Evolutionary conservation across 2,329 filamentous ascomycete species (phyloP), one percentile per base, ranked within the genome.

Genomic region (Claviceps spartinae): DNA sequence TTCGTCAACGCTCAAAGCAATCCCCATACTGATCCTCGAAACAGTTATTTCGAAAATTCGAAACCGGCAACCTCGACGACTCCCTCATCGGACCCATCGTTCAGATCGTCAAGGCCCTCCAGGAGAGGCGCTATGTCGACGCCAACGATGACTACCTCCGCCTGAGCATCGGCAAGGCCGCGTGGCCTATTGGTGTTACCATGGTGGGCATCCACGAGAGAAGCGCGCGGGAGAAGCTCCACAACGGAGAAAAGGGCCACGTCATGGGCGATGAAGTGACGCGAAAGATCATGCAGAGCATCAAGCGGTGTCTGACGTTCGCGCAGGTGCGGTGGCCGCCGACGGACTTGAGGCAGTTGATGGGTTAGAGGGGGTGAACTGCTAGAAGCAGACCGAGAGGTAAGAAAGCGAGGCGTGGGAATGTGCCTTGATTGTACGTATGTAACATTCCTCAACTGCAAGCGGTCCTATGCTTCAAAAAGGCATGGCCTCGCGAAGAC

Each of bases 171-270:
- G 89, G 89, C 57, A 95, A 95, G 72, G 90, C 89, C 59, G 93
- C 93, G 16, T 98, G 93, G 93, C 93, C 93, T 24, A 98, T 98
- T 63, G 93, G 93, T 69, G 93, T 98, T 41, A 98, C 93, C 67
- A 98, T 97, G 93, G 93, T 98, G 63, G 93, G 93, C 75, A 98
- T 98, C 61, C 93, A 98, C 78, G 93, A 97, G 74, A 82, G 93
- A 63, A 93, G 86, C 59, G 91, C 93, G 20, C 81, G 93, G 56
- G 93, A 98, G 71, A 98, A 98, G 71, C 72, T 98, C 54, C 90
- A 97, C 65, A 82, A 93, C 66, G 85, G 83, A 54, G 82, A 85
- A 63, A 85, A 89, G 62, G 93, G 91, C 4, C 90, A 98, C 67
- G 95, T 97, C 61, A 89, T 98, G 83, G 91, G 89, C 53, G 93